Percentiles rank a stretch among this genome's conserved stretches.
Conservation (phyloP, 2,329 filamentous ascomycete genomes). For the Fusarium sterilihyphosum region DNA sequence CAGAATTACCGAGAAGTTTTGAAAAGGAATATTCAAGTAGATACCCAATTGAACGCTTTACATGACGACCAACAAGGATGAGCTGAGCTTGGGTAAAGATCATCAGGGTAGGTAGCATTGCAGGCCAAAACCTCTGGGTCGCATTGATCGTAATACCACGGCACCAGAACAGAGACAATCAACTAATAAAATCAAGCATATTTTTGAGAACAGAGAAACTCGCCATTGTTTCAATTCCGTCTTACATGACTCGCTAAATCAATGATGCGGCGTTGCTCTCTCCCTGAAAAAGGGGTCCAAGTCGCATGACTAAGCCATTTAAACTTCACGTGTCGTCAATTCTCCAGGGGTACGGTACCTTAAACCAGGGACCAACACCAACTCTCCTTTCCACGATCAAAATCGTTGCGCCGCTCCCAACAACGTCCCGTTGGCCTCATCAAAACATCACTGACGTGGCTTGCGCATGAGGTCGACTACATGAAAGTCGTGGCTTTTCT, state of each 20-base stretch:
- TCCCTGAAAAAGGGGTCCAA: slow-evolving; percentile 19
- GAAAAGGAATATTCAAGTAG: background rate
- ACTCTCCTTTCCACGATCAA: slow-evolving; percentile 12
- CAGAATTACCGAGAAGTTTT: too few species aligned
- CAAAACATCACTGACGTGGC: slow-evolving; percentile 7
- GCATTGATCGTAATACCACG: background rate
- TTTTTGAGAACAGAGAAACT: background rate
- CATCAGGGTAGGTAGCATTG: slow-evolving; percentile 1
- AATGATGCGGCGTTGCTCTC: background rate
- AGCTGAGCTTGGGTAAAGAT: background rate
- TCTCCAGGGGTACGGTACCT: slow-evolving; percentile 2
- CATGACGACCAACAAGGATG: background rate
- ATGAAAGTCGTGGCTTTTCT: slow-evolving; percentile 65
- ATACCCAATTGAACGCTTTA: slow-evolving; percentile 12
- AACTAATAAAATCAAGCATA: background rate
- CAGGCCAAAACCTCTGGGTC: background rate
- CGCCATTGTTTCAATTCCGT: background rate
- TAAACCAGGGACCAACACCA: slow-evolving; percentile 1
- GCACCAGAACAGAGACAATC: too few species aligned
- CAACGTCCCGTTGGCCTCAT: slow-evolving; percentile 10
- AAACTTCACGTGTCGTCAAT: slow-evolving; percentile 30
- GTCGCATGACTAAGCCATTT: slow-evolving; percentile 35
- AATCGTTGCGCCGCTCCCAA: slow-evolving; percentile 19
- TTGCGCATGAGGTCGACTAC: slow-evolving; percentile 54
- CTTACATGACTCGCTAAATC: background rate